Evolutionary conservation across 768 basidiomycete genomes (phyloP), one percentile per base, ranked within the genome.

Genomic region (Cubamyces lactineus): DNA sequence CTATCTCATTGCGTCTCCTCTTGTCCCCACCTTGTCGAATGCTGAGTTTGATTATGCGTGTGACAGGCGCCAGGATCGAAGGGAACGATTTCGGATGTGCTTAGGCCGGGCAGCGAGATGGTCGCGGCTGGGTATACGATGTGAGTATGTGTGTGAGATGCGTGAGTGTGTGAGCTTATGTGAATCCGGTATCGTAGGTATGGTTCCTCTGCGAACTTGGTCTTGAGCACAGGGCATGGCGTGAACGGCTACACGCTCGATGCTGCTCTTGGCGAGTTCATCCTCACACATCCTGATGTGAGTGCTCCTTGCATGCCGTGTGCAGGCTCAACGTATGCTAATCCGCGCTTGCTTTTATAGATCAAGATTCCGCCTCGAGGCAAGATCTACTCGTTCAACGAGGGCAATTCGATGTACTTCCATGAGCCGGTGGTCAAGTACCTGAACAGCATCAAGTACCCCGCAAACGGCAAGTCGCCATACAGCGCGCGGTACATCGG

Each of bases 351-450:
- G 17, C 12, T 16, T 19, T 19, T 23, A 34, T 71, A 92, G 91
- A 99, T 99, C 77, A 85, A 86, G 76, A 93, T 99, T 66, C 97
- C 97, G 7, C 66, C 86, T 11, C 88, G 97, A 52, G 97, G 97
- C 67, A 98, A 98, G 79, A 99, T 99, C 72, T 99, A 99, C 80
- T 98, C 96, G 3, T 96, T 98, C 83, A 99, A 99, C 75, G 97
- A 99, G 79, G 97, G 97, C 63, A 99, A 99, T 79, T 85, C 94
- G 34, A 82, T 93, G 83, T 96, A 96, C 78, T 98, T 97, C 81
- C 80, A 95, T 75, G 76, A 84, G 49, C 94, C 91, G 17, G 91
- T 92, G 50, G 77, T 77, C 52, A 84, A 86, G 45, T 96, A 96
- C 76, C 84, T 96, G 62, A 87, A 92, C 64, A 91, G 90, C 65